Conservation (phyloP, 495 filamentous ascomycete species). For the Xylaria acuta region DNA sequence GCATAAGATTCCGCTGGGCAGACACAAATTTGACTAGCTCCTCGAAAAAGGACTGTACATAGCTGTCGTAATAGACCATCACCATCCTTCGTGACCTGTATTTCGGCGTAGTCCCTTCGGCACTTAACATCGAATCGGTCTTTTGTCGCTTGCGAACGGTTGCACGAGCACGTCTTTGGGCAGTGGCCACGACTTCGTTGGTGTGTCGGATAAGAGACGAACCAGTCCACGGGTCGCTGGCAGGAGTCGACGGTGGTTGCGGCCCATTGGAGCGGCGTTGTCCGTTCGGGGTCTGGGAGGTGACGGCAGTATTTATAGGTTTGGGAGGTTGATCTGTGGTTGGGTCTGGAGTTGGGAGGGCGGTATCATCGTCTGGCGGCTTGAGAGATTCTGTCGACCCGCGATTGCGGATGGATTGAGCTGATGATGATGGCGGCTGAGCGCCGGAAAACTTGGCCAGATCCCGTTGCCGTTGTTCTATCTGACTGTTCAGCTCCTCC, state of each 20-base stretch:
- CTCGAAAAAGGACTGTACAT: slow-evolving; percentile 81
- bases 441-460: slow-evolving; percentile 58
- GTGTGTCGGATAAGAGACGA: slow-evolving; percentile 57
- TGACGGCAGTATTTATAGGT: slow-evolving; percentile 28
- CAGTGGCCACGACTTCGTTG: slow-evolving; percentile 52
- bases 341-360: slow-evolving; percentile 34
- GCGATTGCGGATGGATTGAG: slow-evolving; percentile 59
- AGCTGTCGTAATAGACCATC: slow-evolving; percentile 87
- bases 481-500: slow-evolving; percentile 71
- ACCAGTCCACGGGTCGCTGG: slow-evolving; percentile 42
- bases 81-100: slow-evolving; percentile 80
- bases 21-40: slow-evolving; percentile 79
- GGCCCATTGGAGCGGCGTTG: slow-evolving; percentile 35
- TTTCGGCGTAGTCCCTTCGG: slow-evolving; percentile 56
- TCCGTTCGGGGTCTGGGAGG: slow-evolving; percentile 27
- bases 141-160: slow-evolving; percentile 62
- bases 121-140: slow-evolving; percentile 64
- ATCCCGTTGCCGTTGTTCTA: slow-evolving; percentile 72
- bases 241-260: slow-evolving; percentile 38
- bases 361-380: slow-evolving; percentile 55
- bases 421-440: slow-evolving; percentile 35
- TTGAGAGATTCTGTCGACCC: slow-evolving; percentile 69
- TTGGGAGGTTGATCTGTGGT: slow-evolving; percentile 17
- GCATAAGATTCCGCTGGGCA: slow-evolving; percentile 78
- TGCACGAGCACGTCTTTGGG: slow-evolving; percentile 49